phyloP scores from a whole-genome alignment of 1,284 basidiomycete species.

The Kwoniella shivajii region DNA sequence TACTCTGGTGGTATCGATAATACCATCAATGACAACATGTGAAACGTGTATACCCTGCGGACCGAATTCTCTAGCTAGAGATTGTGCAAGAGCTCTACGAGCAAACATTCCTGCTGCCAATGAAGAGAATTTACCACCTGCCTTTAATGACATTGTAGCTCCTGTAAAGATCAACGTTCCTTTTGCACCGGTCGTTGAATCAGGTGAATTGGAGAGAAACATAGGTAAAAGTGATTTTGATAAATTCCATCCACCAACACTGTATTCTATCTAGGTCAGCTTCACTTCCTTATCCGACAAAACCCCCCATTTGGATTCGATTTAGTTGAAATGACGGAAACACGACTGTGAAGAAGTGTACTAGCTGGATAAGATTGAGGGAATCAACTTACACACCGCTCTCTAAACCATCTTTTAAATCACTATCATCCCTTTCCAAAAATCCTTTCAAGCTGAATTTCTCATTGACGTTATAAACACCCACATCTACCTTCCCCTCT shows the following conservation, averaged over 20 bases:
- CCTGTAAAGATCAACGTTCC: conserved; percentile 51
- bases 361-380: neutral
- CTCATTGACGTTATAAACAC: conserved; percentile 43
- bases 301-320: too few relatives aligned
- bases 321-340: neutral
- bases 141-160: conserved; percentile 45
- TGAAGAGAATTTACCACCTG: conserved; percentile 37
- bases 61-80: conserved; percentile 54
- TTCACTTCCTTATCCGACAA: too few relatives aligned
- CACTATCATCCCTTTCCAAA: conserved; percentile 36
- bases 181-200: conserved; percentile 10
- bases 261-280: too few relatives aligned
- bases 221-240: conserved; percentile 41
- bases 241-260: conserved; percentile 38
- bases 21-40: conserved; percentile 54
- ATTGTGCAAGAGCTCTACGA: conserved; percentile 42
- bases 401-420: conserved; percentile 35
- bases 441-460: conserved; percentile 37
- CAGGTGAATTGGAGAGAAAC: conserved; percentile 25
- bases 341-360: neutral
- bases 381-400: conserved; percentile 35
- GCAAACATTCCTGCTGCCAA: conserved; percentile 46
- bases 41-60: conserved; percentile 54
- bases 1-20: conserved; percentile 43
- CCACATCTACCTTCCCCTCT: conserved; percentile 40